These are phyloP conservation scores for Quercus tomentella DNA, from an alignment of 331 rosid species.

Conservation along the genomic window DNA sequence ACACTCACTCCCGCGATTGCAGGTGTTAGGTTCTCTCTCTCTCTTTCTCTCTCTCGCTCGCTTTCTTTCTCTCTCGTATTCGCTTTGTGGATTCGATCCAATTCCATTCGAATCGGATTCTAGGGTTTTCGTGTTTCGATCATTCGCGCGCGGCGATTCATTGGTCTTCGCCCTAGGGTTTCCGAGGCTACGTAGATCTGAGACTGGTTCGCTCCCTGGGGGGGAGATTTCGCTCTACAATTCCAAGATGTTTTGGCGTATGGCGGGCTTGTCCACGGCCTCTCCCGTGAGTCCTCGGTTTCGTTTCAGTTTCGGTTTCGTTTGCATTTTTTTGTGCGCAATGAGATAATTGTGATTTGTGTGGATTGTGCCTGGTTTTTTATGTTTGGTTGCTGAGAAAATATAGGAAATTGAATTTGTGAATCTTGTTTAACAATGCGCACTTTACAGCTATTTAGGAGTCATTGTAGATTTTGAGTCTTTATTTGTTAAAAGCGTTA, in stretches of 20 bases:
- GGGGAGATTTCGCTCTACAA: constrained; percentile 14
- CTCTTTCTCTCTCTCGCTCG: constrained; percentile 22
- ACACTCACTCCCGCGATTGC: constrained; percentile 56
- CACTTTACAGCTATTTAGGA: not conserved
- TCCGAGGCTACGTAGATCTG: constrained; percentile 66
- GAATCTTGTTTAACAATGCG: not conserved
- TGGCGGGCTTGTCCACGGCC: constrained; percentile 95
- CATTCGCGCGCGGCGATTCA: constrained; percentile 7
- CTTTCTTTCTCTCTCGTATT: constrained; percentile 1
- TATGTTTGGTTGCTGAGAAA: constrained; percentile 17
- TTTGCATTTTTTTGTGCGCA: not conserved
- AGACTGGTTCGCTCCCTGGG: constrained; percentile 11
- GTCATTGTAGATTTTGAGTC: not conserved
- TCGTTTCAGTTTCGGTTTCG: not conserved
- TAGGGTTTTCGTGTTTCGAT: constrained; percentile 52
- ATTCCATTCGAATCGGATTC: constrained; percentile 28
- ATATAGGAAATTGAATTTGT: constrained; percentile 23
- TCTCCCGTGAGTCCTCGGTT: constrained; percentile 80
- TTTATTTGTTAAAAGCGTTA: too few species aligned
- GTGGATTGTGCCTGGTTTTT: constrained; percentile 14
- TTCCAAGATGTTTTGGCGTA: constrained; percentile 97
- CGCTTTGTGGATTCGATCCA: constrained; percentile 44
- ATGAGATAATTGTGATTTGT: not conserved
- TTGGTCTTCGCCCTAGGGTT: constrained; percentile 53
- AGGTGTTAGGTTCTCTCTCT: constrained; percentile 35